phyloP scores from a whole-genome alignment of 192 early-diverging fungal genomes.

The Coemansia javaensis region DNA sequence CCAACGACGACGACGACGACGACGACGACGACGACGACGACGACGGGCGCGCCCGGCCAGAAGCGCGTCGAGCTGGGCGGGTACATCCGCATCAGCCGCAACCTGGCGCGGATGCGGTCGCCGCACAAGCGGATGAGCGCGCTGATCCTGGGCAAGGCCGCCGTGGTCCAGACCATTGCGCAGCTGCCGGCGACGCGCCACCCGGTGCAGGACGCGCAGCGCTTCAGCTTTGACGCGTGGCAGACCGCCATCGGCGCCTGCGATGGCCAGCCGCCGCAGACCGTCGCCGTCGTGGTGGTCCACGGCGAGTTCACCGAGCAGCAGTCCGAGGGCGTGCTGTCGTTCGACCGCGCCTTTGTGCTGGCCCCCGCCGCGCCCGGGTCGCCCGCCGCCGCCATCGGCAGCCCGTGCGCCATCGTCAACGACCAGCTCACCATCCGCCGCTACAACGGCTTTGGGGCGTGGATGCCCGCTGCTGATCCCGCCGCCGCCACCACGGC shows the following conservation, averaged over 20 bases:
- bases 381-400: slow-evolving; percentile 28
- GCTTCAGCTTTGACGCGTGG: slow-evolving; percentile 47
- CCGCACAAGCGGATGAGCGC: slow-evolving; percentile 26
- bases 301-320: slow-evolving; percentile 44
- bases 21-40: too few species aligned
- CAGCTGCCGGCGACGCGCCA: slow-evolving; percentile 41
- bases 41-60: too few species aligned
- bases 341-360: slow-evolving; percentile 42
- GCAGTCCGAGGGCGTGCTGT: slow-evolving; percentile 12
- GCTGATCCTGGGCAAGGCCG: slow-evolving; percentile 20
- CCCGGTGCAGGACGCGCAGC: slow-evolving; percentile 38
- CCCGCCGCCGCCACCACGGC: too few species aligned
- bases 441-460: slow-evolving; percentile 44
- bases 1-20: too few species aligned
- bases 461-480: slow-evolving; percentile 28
- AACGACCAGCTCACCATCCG: slow-evolving; percentile 43
- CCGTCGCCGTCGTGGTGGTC: slow-evolving; percentile 20
- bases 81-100: slow-evolving; percentile 41
- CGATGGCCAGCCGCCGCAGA: slow-evolving; percentile 3
- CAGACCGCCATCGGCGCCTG: slow-evolving; percentile 17
- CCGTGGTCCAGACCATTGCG: slow-evolving; percentile 18
- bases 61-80: slow-evolving; percentile 34
- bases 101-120: slow-evolving; percentile 27
- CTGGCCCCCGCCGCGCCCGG: slow-evolving; percentile 32
- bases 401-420: slow-evolving; percentile 35